Evolutionary conservation across 1,139 yeast species (phyloP), one percentile per base, ranked within the genome.

Genomic region (Saccharomycopsis phalli): DNA sequence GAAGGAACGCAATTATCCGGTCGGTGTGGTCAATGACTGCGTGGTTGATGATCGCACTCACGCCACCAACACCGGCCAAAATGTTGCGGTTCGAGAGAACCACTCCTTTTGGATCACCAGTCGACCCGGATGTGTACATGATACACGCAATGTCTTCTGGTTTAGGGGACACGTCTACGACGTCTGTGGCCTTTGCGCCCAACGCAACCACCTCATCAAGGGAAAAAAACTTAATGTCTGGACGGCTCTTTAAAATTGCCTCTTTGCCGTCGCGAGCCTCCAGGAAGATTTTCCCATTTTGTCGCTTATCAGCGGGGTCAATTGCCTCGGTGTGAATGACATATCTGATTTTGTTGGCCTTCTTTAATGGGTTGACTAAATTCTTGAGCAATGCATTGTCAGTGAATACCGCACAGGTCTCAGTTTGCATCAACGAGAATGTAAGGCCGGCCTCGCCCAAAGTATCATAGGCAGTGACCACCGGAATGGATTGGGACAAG

Each of bases 111-210:
- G 98, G 98, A 49, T 79, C 78, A 54, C 98, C 98, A 14, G 98
- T 88, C 14, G 97, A 87, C 40, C 99, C 99, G 0, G 97, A 88
- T 20, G 99, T 91, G 69, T 91, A 91, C 97, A 93, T 91, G 58
- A 91, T 86, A 67, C 95, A 84, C 32, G 91, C 76, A 42, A 80
- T 57, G 54, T 86, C 94, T n/a, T 75, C 75, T 8, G 93, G 74
- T 48, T 66, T 69, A 42, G 94, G 86, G 13, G 71, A 70, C 48
- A 58, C 19, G 13, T 17, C 38, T n/a, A 60, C 59, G 35, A 63
- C 54, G 25, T 50, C 66, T 13, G 57, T 56, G 45, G 70, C 60
- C 29, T 62, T 62, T 50, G 66, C 58, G 51, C 99, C 98, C 40
- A 77, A 61, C 42, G 65, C 65, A 36, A 81, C 47, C 20, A 86